A percentile compares a stretch with the other conserved stretches of the same genome.
Evolutionary conservation across 1,139 yeast species (phyloP).

Genomic region (Debaryomyces udenii): DNA sequence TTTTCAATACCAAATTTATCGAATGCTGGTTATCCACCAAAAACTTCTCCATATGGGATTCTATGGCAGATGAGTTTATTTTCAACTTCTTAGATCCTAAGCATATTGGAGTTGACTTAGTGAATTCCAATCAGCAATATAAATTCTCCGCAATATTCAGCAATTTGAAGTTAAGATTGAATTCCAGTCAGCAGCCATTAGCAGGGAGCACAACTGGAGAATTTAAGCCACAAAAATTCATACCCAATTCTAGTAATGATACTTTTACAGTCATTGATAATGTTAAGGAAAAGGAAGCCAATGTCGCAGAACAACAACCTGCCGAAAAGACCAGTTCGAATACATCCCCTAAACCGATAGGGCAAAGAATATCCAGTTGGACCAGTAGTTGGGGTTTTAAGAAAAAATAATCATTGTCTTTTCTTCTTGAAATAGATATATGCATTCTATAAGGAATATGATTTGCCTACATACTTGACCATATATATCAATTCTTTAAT

Average conservation of each 20-base stretch:
- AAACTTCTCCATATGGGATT: conserved; percentile 71
- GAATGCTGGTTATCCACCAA: conserved; percentile 66
- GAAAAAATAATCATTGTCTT: conserved; percentile 13
- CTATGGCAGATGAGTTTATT: conserved; percentile 80
- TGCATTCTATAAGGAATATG: too few species aligned
- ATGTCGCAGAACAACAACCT: conserved; percentile 9
- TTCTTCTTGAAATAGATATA: background rate
- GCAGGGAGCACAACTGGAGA: conserved; percentile 8
- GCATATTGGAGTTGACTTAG: conserved; percentile 51
- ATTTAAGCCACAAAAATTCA: conserved; percentile 22
- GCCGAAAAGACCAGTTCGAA: background rate
- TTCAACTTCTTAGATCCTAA: conserved; percentile 85
- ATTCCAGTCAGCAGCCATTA: conserved; percentile 10
- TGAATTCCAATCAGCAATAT: conserved; percentile 20
- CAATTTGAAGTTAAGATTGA: conserved; percentile 27
- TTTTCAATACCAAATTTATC: conserved; percentile 60
- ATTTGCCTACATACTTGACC: too few species aligned
- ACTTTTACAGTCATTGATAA: background rate
- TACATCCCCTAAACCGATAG: conserved; percentile 3
- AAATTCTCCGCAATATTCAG: conserved; percentile 31
- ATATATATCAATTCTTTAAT: too few species aligned
- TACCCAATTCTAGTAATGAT: conserved; percentile 10
- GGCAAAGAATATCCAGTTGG: conserved; percentile 14
- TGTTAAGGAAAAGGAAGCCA: conserved; percentile 9
- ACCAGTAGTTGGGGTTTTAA: conserved; percentile 22